A percentile compares a stretch with the other conserved stretches of the same genome.
Evolutionary conservation across 2,329 filamentous ascomycete genomes (phyloP).

Genomic region (Bretziella fagacearum): DNA sequence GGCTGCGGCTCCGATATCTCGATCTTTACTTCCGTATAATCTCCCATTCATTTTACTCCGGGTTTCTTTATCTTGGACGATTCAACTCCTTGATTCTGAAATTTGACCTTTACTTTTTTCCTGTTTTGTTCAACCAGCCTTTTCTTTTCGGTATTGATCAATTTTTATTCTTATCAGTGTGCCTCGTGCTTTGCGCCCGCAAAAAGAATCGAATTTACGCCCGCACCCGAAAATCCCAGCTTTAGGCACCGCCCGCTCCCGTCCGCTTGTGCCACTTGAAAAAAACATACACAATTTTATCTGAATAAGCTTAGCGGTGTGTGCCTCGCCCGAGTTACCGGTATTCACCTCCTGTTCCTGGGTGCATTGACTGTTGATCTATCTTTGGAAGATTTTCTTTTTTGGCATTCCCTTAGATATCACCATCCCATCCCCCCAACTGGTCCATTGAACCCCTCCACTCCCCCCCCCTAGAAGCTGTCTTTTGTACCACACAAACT

Average conservation of each 20-base stretch:
- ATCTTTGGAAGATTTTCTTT: background rate
- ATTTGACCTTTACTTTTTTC: background rate
- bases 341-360: background rate
- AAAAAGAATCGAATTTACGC: background rate
- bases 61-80: too few relatives aligned
- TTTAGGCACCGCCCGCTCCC: constrained; percentile 1
- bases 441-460: too few relatives aligned
- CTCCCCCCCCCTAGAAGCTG: too few relatives aligned
- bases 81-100: too few relatives aligned
- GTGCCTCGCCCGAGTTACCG: background rate
- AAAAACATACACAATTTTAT: background rate
- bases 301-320: background rate
- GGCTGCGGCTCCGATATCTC: too few relatives aligned
- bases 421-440: too few relatives aligned
- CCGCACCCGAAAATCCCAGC: constrained; percentile 1
- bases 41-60: too few relatives aligned
- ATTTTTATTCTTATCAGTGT: too few relatives aligned
- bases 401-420: too few relatives aligned
- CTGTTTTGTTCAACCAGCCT: background rate
- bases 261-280: background rate
- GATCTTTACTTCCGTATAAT: too few relatives aligned
- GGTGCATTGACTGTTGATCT: background rate
- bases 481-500: background rate
- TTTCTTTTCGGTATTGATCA: too few relatives aligned
- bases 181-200: constrained; percentile 8